Base-by-base conservation (phyloP, 2,329 filamentous ascomycete species). In the Thyridium curvatum region DNA sequence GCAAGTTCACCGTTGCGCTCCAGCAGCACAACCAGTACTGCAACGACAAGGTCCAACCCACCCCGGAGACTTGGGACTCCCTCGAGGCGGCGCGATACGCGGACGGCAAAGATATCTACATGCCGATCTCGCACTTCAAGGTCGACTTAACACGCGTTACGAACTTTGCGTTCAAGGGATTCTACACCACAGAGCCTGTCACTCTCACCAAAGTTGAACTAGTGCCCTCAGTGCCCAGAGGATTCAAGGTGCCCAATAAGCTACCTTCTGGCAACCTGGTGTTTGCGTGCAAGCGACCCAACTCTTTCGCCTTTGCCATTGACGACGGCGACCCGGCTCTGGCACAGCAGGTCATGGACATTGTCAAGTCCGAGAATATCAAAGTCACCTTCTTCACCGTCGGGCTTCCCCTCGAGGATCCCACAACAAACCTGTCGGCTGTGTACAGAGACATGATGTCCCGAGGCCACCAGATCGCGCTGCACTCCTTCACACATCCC, bases 371-470 rank as follows among this genome's bases (percentile, higher is more conserved):
- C 15, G 80, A 79, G 37, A 56, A 64, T 39, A 78, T 85, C 49
- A 71, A 77, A 46, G 80, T 83, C 3, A 86, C 82, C 2, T 85
- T 86, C 58, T 86, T 86, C 62, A 82, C 79, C 29, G 79, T 85
- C 32, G 81, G 80, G 9, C 68, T 72, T 2, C 77, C 79, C 1
- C 66, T 86, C 0, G 62, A 76, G 13, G 77, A 84, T 51, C 42
- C 53, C 3, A 60, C 64, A 15, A 81, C 76, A 15, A 83, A 82
- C 50, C 69, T 85, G 37, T 77, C 76, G 17, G 66, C 64, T 32
- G 71, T 84, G 17, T 85, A 86, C 62, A 65, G 64, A 42, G 75
- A 81, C 55, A 82, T 84, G 78, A 54, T 71, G 32, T 50, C 58
- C 12, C 66, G 68, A 14, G 81, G 82, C 4, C 81, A 85, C 62